Percentiles rank a stretch among this genome's conserved stretches.
These are phyloP conservation scores for Kodamaea anthophila DNA, from an alignment of 1,139 yeast species.

Conservation along the genomic window DNA sequence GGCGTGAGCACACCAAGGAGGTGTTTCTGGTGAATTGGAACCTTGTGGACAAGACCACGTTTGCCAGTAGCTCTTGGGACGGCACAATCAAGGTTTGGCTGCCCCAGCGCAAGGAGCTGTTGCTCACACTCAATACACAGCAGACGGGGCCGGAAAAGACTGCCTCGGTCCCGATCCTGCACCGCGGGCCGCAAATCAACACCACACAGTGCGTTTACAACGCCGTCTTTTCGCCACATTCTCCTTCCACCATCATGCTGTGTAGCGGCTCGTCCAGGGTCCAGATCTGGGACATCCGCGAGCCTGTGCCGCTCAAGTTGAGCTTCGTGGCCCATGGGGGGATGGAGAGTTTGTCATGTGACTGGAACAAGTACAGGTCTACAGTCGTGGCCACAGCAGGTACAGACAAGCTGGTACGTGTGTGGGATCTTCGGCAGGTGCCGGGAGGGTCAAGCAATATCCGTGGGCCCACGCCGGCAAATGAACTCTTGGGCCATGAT, in stretches of 20 bases:
- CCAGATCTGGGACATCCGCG: conserved; percentile 80
- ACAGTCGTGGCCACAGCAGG: conserved; percentile 81
- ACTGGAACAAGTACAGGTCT: conserved; percentile 86
- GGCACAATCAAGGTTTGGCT: conserved; percentile 74
- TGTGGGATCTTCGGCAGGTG: conserved; percentile 86
- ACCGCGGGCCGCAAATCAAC: conserved; percentile 27
- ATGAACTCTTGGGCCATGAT: conserved; percentile 81
- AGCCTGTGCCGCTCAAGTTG: conserved; percentile 54
- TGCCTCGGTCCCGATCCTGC: conserved; percentile 17
- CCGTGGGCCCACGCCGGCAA: conserved; percentile 63
- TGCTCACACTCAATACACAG: conserved; percentile 49
- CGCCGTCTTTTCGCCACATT: conserved; percentile 82
- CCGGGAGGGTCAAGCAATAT: conserved; percentile 29
- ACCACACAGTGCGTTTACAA: conserved; percentile 61
- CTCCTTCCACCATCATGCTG: conserved; percentile 62
- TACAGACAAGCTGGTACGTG: conserved; percentile 73
- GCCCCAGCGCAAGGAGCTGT: conserved; percentile 53
- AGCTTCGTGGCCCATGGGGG: conserved; percentile 73
- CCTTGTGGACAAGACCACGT: conserved; percentile 62
- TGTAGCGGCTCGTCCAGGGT: conserved; percentile 77
- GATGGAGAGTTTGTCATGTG: conserved; percentile 72
- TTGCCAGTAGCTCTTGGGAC: conserved; percentile 88
- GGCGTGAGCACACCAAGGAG: conserved; percentile 75
- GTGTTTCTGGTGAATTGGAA: conserved; percentile 91
- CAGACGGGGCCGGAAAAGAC: conserved; percentile 14